Base-by-base conservation (phyloP, 345 rosid genomes). In the Erucastrum elatum region DNA sequence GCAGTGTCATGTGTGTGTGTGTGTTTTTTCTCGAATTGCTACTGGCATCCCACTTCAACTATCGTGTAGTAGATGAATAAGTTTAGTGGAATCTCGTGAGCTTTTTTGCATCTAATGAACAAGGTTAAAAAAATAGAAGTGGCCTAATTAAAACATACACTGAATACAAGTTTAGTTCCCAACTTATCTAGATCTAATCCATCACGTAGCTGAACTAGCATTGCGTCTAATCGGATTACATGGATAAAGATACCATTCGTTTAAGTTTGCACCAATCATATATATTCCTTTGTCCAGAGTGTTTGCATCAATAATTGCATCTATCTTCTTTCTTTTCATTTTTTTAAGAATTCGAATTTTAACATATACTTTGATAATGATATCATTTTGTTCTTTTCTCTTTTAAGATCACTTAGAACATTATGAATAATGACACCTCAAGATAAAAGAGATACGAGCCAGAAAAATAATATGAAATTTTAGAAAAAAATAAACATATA, bases 201-300 rank as follows among this genome's bases (percentile, higher is more conserved):
- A 60, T 61, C 53, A 76, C 16, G 74, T 31, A n/a, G 13, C 25
- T 49, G 55, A 51, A 68, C 55, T 33, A 46, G n/a, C 64, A 69
- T 51, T 49, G 31, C 46, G 37, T 63, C 4, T 10, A 26, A 63
- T 41, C 33, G n/a, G 34, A 29, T 37, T 29, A 5, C 34, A 16
- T 37, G 65, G 70, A 72, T 72, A 72, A 58, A 78, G 72, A 66
- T 78, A 31, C 68, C 69, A 72, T 33, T 67, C 25, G 44, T 66
- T 34, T 46, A 44, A 66, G 63, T n/a, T 66, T 33, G 55, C 25
- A 59, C 25, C 70, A 56, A 71, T 77, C 17, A 63, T 64, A 30
- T 65, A 63, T 64, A 41, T 65, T 26, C 8, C 55, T 64, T 41
- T 56, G 53, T 64, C 17, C 15, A 30, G 4, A 65, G 55, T 26